phyloP scores from a whole-genome alignment of 2,329 filamentous ascomycete genomes.

The Pseudogymnoascus sp. region DNA sequence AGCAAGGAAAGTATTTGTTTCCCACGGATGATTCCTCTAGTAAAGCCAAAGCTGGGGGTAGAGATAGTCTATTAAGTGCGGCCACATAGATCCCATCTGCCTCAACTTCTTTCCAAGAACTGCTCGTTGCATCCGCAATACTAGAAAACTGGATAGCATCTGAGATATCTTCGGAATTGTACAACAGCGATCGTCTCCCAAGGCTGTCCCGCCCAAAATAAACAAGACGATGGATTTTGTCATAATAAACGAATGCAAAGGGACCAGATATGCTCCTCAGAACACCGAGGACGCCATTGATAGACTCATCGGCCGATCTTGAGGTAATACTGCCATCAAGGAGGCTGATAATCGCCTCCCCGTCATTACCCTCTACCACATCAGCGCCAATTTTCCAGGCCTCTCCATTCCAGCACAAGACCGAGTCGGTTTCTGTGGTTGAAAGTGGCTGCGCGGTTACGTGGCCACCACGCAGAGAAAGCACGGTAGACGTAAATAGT shows the following conservation, averaged over 20 bases:
- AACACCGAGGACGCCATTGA: conserved; percentile 37
- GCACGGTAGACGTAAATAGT: conserved; percentile 71
- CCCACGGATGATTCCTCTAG: conserved; percentile 4
- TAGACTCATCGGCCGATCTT: conserved; percentile 16
- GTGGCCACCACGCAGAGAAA: conserved; percentile 73
- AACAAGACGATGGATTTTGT: conserved; percentile 50
- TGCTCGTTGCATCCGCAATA: conserved; percentile 45
- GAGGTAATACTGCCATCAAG: conserved; percentile 35
- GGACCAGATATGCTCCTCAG: conserved; percentile 65
- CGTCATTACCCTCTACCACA: conserved; percentile 66
- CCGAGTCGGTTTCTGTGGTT: conserved; percentile 45
- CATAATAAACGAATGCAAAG: conserved; percentile 81
- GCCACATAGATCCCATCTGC: conserved; percentile 66
- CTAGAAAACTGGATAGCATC: conserved; percentile 58
- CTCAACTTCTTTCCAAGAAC: conserved; percentile 69
- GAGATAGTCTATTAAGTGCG: conserved; percentile 13
- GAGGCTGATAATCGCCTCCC: conserved; percentile 54
- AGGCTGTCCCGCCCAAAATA: conserved; percentile 84
- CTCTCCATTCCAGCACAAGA: conserved; percentile 96
- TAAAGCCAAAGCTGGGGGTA: neutral
- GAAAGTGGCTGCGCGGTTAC: conserved; percentile 66
- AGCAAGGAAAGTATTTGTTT: conserved; percentile 8
- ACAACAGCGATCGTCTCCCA: conserved; percentile 73
- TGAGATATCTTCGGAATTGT: conserved; percentile 35
- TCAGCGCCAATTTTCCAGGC: conserved; percentile 66